Evolutionary conservation across 345 rosid species (phyloP).

Genomic region (Salix brachista): DNA sequence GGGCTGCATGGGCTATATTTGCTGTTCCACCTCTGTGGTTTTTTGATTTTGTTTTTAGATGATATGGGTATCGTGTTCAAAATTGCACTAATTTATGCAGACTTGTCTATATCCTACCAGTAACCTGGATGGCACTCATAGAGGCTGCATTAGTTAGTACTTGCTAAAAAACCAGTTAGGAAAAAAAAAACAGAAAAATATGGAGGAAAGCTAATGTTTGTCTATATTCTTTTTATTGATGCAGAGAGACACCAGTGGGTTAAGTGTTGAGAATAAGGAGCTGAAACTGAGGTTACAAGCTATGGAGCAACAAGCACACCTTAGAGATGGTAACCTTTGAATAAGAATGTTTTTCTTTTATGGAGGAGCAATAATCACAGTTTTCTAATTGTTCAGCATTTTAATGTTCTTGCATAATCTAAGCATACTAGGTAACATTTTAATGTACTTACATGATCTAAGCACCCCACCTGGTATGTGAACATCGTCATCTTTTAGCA

Average conservation of each 20-base stretch:
- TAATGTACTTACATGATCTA: not conserved
- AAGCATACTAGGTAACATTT: not conserved
- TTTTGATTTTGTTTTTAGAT: not conserved
- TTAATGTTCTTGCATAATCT: too few species aligned
- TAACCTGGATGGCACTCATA: not conserved
- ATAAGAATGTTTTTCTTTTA: not conserved
- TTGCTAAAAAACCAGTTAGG: not conserved
- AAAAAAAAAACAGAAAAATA: not conserved
- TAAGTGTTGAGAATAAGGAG: conserved; percentile 64
- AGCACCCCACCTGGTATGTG: not conserved
- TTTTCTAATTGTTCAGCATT: not conserved
- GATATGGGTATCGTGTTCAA: not conserved
- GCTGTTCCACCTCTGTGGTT: not conserved
- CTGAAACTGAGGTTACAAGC: conserved; percentile 69
- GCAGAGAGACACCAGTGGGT: conserved; percentile 67
- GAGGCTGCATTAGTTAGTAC: not conserved
- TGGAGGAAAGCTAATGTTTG: not conserved
- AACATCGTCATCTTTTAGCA: not conserved
- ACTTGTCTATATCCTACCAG: not conserved
- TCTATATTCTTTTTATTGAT: not conserved
- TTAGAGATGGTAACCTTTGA: conserved; percentile 53
- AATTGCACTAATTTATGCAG: not conserved
- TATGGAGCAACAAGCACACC: conserved; percentile 71
- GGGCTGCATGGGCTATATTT: not conserved
- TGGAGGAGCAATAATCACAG: not conserved